Evolutionary conservation across 2,329 filamentous ascomycete genomes (phyloP).

Genomic region (Botryotinia narcissicola): DNA sequence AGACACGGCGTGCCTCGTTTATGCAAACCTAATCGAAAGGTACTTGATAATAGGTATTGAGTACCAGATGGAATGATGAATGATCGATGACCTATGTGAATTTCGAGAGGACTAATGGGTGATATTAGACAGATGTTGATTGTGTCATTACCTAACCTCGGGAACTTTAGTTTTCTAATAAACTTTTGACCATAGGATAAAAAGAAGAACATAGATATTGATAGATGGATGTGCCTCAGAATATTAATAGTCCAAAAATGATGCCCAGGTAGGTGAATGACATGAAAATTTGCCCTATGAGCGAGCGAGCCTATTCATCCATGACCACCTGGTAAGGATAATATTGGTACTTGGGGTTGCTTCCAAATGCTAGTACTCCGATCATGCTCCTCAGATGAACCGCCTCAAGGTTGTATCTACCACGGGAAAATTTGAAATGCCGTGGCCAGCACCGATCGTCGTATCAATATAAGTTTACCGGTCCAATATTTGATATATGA

Average conservation of each 20-base stretch:
- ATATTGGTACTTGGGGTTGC: not conserved
- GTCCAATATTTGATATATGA: not conserved
- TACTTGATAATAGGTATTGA: not conserved
- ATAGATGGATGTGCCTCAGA: not conserved
- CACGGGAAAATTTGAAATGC: not conserved
- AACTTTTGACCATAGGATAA: not conserved
- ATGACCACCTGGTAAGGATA: not conserved
- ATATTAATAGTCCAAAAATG: not conserved
- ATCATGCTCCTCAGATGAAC: not conserved
- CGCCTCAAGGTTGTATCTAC: not conserved
- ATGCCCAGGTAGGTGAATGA: not conserved
- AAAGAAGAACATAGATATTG: not conserved
- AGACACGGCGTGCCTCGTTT: slow-evolving; percentile 11
- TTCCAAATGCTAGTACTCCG: not conserved
- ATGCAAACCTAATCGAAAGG: not conserved
- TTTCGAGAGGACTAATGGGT: not conserved
- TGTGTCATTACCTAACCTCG: not conserved
- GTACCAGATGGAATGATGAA: not conserved
- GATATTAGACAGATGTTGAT: not conserved
- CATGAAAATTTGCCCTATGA: not conserved
- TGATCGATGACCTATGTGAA: not conserved
- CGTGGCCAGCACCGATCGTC: not conserved
- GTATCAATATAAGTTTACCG: not conserved
- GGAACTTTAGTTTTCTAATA: no score
- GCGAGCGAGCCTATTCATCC: not conserved